These are phyloP conservation scores for Dysphania ambrosioides DNA, from an alignment of 148 eudicot species.

Conservation along the genomic window DNA sequence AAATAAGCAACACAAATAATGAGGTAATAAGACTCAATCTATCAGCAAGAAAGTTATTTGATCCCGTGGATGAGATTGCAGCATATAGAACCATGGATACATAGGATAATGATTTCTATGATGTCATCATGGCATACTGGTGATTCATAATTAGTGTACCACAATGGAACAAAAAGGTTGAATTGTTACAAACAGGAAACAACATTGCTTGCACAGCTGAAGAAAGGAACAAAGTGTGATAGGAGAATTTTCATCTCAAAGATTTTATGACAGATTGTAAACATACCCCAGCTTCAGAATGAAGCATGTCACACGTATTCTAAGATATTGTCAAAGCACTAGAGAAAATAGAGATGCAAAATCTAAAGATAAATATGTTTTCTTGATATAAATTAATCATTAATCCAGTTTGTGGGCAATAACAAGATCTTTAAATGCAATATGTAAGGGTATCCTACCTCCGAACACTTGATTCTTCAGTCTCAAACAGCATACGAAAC, in stretches of 20 bases:
- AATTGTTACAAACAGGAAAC: background rate
- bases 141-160: background rate
- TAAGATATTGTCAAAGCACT: background rate
- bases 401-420: background rate
- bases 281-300: background rate
- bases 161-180: background rate
- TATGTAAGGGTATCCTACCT: constrained; percentile 40
- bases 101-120: background rate
- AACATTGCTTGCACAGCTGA: background rate
- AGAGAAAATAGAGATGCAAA: too few relatives aligned
- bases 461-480: constrained; percentile 98
- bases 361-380: background rate
- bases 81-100: background rate
- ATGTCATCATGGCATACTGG: background rate
- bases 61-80: background rate
- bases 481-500: constrained; percentile 97
- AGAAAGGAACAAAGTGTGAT: background rate
- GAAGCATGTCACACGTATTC: background rate
- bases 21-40: background rate
- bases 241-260: background rate
- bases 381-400: background rate
- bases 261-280: background rate
- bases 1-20: background rate
- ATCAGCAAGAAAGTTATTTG: background rate
- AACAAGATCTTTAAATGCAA: background rate